phyloP scores from a whole-genome alignment of 2,329 filamentous ascomycete genomes.

The Grosmannia clavigera region DNA sequence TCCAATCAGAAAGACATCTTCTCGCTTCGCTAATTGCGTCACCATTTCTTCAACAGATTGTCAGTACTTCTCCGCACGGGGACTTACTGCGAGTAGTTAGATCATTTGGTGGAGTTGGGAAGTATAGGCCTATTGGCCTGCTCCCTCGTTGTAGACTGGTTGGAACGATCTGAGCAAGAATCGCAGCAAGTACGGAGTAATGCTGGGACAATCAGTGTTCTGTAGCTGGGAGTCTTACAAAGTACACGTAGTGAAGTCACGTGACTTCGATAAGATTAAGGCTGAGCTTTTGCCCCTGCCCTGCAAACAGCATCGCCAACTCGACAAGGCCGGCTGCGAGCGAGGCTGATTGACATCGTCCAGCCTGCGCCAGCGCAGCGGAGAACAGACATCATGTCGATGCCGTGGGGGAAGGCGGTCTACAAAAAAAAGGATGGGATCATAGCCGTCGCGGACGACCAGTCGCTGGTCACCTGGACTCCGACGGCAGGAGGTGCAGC shows the following conservation, averaged over 20 bases:
- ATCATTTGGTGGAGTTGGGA: no score
- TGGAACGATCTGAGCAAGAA: no score
- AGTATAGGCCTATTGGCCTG: no score
- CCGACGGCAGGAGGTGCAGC: slow-evolving; percentile 48
- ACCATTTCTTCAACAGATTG: background rate
- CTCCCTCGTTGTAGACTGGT: no score
- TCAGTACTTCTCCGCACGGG: no score
- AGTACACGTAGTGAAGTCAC: no score
- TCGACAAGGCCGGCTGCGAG: background rate
- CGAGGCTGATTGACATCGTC: background rate
- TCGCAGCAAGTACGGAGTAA: no score
- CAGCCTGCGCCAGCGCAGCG: background rate
- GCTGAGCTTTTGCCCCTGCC: no score
- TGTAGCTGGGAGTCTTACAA: no score
- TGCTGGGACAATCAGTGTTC: no score
- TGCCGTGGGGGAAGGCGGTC: slow-evolving; percentile 52
- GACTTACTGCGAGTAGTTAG: no score
- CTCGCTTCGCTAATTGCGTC: no score
- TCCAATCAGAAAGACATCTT: background rate
- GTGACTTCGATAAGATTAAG: background rate
- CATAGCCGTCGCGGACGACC: slow-evolving; percentile 62
- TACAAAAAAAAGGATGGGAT: slow-evolving; percentile 97
- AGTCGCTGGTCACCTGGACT: slow-evolving; percentile 68
- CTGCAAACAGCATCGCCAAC: background rate
- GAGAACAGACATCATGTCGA: slow-evolving; percentile 30